Evolutionary conservation across 306 rosid species (phyloP).

Genomic region (Lithocarpus polystachyus): DNA sequence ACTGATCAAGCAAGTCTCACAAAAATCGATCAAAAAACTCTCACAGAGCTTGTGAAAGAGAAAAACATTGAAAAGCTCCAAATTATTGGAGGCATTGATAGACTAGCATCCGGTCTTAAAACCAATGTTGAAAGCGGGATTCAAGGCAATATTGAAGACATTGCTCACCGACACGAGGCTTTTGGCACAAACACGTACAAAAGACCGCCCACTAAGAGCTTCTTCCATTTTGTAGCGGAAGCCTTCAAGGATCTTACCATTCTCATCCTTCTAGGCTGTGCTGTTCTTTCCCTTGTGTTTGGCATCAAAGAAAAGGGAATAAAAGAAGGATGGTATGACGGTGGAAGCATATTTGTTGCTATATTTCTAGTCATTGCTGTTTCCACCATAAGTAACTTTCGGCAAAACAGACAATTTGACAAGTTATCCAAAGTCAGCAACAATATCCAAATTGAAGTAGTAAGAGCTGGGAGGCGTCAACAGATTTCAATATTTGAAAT

Average conservation of each 20-base stretch:
- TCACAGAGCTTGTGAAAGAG: constrained; percentile 32
- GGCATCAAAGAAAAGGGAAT: constrained; percentile 34
- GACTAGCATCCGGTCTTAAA: constrained; percentile 27
- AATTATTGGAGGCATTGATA: constrained; percentile 27
- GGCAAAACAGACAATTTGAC: constrained; percentile 11
- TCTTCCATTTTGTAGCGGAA: constrained; percentile 25
- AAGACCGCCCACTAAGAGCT: constrained; percentile 16
- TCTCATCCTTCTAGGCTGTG: constrained; percentile 33
- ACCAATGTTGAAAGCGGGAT: constrained; percentile 28
- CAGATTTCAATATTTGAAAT: constrained; percentile 20
- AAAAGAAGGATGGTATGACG: constrained; percentile 42
- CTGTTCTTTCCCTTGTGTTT: constrained; percentile 37
- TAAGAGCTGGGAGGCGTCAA: constrained; percentile 17
- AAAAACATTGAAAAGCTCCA: constrained; percentile 21
- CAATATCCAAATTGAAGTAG: constrained; percentile 21
- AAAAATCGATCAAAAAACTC: constrained; percentile 8
- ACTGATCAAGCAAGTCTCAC: constrained; percentile 26
- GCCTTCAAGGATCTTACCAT: constrained; percentile 35
- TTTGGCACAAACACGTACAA: constrained; percentile 19
- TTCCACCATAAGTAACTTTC: constrained; percentile 14
- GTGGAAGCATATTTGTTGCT: constrained; percentile 36
- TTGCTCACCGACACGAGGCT: too few relatives aligned
- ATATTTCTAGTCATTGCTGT: constrained; percentile 25
- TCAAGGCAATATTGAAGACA: constrained; percentile 3
- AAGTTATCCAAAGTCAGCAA: constrained; percentile 17